Conservation (phyloP, 2,329 filamentous ascomycete genomes). For the Trichoderma breve region DNA sequence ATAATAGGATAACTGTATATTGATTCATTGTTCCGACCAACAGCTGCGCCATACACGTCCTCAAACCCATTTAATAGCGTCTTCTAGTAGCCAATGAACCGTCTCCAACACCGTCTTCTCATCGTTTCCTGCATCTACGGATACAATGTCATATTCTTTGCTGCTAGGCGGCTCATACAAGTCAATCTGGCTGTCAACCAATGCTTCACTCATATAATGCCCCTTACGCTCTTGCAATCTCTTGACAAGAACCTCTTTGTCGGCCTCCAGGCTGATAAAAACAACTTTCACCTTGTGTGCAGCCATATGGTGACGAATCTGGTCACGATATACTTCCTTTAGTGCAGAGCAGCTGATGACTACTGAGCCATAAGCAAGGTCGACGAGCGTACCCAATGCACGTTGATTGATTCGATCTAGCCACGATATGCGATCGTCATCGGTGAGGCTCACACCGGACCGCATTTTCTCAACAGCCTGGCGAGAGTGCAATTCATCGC, state of each 20-base stretch:
- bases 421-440: background rate
- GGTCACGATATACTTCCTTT: background rate
- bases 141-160: background rate
- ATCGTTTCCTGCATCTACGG: background rate
- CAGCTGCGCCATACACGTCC: background rate
- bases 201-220: background rate
- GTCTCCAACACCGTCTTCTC: background rate
- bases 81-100: background rate
- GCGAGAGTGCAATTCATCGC: background rate
- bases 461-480: background rate
- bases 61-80: background rate
- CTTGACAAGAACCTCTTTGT: background rate
- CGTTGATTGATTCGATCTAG: background rate
- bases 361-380: background rate
- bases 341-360: background rate
- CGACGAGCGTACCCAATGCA: background rate
- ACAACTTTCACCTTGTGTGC: background rate
- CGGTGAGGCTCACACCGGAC: background rate
- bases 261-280: background rate
- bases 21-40: background rate
- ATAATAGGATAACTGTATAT: background rate
- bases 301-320: background rate
- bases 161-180: background rate
- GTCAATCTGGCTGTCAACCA: background rate
- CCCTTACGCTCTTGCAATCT: background rate